Evolutionary conservation across 805 yeast species (phyloP).

Genomic region (Kurtzmaniella fragi): DNA sequence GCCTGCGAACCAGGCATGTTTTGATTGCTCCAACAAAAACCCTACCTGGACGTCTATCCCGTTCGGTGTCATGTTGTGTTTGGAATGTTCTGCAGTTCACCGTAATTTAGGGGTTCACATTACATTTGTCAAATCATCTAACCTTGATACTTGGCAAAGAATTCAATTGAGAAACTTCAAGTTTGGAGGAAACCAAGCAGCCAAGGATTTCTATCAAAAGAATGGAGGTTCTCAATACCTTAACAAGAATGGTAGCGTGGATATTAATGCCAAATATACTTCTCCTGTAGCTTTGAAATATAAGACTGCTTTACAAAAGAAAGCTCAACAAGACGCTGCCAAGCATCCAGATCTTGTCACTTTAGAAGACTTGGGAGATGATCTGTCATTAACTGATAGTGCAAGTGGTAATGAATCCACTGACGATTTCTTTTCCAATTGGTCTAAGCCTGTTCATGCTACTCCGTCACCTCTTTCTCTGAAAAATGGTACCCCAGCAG

Average conservation of each 20-base stretch:
- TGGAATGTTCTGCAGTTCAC: constrained; percentile 94
- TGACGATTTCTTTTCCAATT: constrained; percentile 87
- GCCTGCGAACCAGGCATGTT: constrained; percentile 79
- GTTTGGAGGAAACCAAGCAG: constrained; percentile 86
- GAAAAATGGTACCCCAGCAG: constrained; percentile 39
- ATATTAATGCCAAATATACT: constrained; percentile 75
- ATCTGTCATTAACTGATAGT: constrained; percentile 17
- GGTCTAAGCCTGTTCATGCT: constrained; percentile 73
- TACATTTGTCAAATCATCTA: constrained; percentile 88
- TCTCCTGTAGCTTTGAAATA: constrained; percentile 76
- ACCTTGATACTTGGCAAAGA: constrained; percentile 91
- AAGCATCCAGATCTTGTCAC: constrained; percentile 72
- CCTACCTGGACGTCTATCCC: constrained; percentile 99
- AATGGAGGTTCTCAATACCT: constrained; percentile 80
- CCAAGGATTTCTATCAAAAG: constrained; percentile 76
- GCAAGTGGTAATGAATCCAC: constrained; percentile 39
- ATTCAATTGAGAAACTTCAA: constrained; percentile 87
- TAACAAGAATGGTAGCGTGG: constrained; percentile 37
- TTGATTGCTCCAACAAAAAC: constrained; percentile 89
- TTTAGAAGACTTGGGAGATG: constrained; percentile 44
- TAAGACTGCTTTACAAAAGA: constrained; percentile 70
- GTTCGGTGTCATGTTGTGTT: constrained; percentile 86
- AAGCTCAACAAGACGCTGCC: constrained; percentile 59
- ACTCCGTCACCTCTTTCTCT: constrained; percentile 50
- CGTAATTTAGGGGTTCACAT: constrained; percentile 95